Evolutionary conservation across 495 filamentous ascomycete species (phyloP), one percentile per base, ranked within the genome.

Genomic region (Penicillium nucicola): DNA sequence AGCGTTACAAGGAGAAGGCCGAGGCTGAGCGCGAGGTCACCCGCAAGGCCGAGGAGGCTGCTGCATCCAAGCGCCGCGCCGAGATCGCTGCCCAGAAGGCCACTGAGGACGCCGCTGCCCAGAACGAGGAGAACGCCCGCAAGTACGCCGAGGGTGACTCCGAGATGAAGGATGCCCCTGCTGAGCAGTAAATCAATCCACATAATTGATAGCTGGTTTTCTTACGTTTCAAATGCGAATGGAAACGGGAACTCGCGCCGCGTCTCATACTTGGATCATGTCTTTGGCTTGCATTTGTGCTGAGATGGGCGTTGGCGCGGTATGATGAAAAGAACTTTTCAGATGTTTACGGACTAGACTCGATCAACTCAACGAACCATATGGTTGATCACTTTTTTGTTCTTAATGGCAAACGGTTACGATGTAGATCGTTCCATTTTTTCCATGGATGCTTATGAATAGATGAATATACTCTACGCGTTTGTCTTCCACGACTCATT

Each of bases 1-100:
- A 96, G 76, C 86, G 92, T 49, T 90, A 96, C 82, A 87, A 89
- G 64, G 93, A 98, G 70, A 96, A 95, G 77, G 73, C 87, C 50
- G 90, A 97, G 65, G 86, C 85, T 50, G 92, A 97, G 72, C 87
- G 91, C 34, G 83, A 90, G 62, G 87, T 85, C 8, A 62, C 87
- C 19, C 82, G 82, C 60, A 84, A 88, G 61, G 83, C 77, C 35
- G 79, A 90, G 52, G 89, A 97, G 59, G 91, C 95, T 61, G 87
- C 86, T 47, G 84, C 84, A 49, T 87, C 89, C 6, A 84, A 85
- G 69, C 92, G 92, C 77, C 84, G 84, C 44, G 84, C 83, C 43
- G 86, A 87, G 63, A 76, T 88, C 58, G 88, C 84, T 23, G 74
- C 78, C 47, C 79, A 77, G 66, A 78, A 77, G 69, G 74, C 74